A percentile compares a stretch with the other conserved stretches of the same genome.
Evolutionary conservation across 257 asterid species (phyloP).

Genomic region (Gardenia jasminoides): DNA sequence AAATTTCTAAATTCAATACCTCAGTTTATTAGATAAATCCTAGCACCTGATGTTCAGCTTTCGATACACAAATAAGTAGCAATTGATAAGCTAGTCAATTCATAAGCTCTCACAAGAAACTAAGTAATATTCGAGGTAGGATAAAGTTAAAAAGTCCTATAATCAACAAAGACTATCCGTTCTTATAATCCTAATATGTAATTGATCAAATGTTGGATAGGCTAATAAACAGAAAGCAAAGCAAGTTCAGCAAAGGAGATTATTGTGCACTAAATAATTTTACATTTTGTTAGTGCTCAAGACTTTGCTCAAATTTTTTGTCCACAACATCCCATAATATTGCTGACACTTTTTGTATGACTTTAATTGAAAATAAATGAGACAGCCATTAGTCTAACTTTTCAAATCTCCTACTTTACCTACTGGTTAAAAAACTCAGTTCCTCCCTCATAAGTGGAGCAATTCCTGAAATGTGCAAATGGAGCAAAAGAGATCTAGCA

Average conservation of each 20-base stretch:
- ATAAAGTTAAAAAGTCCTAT: not conserved
- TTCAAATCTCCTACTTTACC: not conserved
- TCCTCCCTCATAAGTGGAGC: not conserved
- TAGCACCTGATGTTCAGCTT: not conserved
- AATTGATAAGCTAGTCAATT: not conserved
- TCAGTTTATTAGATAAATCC: not conserved
- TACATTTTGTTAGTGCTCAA: too few species aligned
- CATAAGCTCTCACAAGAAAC: not conserved
- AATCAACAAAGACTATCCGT: not conserved
- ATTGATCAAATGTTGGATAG: not conserved
- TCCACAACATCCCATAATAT: not conserved
- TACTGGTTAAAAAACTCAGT: not conserved
- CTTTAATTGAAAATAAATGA: too few species aligned
- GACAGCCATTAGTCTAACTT: not conserved
- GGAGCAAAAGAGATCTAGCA: not conserved
- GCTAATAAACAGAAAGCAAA: not conserved
- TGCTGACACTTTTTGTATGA: too few species aligned
- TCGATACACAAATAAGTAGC: not conserved
- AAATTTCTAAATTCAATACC: not conserved
- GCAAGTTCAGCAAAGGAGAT: not conserved
- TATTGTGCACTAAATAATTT: not conserved
- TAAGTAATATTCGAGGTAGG: not conserved
- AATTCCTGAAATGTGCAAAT: not conserved
- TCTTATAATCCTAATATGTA: not conserved
- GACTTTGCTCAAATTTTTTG: too few species aligned